Evolutionary conservation across 2,329 filamentous ascomycete genomes (phyloP), one percentile per base, ranked within the genome.

Genomic region (Cercospora sp.): DNA sequence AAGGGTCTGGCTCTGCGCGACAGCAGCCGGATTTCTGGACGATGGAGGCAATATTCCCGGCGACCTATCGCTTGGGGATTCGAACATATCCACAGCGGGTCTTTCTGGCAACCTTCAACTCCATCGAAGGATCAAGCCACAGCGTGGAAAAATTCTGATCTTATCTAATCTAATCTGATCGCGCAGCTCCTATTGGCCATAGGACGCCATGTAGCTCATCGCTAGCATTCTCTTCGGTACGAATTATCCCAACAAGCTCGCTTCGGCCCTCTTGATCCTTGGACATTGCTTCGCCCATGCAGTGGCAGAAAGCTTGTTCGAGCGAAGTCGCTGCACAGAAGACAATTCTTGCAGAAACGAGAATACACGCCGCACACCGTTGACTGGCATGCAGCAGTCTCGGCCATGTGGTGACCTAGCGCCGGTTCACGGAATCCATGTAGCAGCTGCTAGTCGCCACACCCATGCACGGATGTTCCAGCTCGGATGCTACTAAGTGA

Each of bases 141-240:
- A 58, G 23, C 36, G 36, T 42, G 30, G 8, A 58, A 59, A 33
- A 59, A 5, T 8, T 59, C 31, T 18, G n/a, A 59, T 59, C 28
- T 59, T 59, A 59, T 59, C 55, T 59, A 59, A 59, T 59, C 55
- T 59, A 36, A 59, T 59, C 55, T 33, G 55, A 59, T 59, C 55
- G n/a, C 18, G 16, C 5, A 23, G 28, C 9, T 31, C 55, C 55
- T 18, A 59, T 36, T 59, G 55, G 55, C 31, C 31, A 36, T 36
- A 13, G 55, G 3, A 23, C n/a, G 55, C 55, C 31, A 36, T 59
- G 28, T 36, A 59, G 30, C 28, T 59, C 55, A 31, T 30, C 55
- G n/a, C 18, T 59, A 31, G 13, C 28, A 59, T 18, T 1, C 28
- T 59, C 33, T 48, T 58, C 53, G 33, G 39, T 33, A 51, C 63